These are phyloP conservation scores for Rhizopogon salebrosus DNA, from an alignment of 768 basidiomycete species.

Conservation along the genomic window DNA sequence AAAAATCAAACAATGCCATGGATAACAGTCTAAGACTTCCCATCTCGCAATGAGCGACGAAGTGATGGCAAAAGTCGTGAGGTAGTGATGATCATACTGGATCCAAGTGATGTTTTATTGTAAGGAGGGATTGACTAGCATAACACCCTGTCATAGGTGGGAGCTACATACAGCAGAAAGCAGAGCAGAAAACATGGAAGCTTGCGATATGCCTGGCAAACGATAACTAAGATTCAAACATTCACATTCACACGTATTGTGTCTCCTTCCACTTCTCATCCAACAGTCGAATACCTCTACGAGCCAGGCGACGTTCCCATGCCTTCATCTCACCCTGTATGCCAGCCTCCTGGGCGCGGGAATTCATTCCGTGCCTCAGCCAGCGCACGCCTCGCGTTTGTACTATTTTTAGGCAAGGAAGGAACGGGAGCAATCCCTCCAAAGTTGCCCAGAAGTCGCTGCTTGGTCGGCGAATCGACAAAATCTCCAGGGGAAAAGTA, in stretches of 20 bases:
- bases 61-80: neutral
- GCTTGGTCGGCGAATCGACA: constrained; percentile 74
- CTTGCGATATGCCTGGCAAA: neutral
- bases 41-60: too few relatives aligned
- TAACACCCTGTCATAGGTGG: neutral
- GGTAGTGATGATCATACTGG: too few relatives aligned
- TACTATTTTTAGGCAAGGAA: constrained; percentile 54
- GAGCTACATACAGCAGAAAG: neutral
- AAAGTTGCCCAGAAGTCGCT: constrained; percentile 52
- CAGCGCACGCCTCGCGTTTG: constrained; percentile 67
- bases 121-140: too few relatives aligned
- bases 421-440: constrained; percentile 46
- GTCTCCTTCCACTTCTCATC: constrained; percentile 69
- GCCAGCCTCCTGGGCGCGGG: constrained; percentile 64
- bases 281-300: constrained; percentile 55
- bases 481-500: constrained; percentile 43
- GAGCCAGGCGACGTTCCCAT: constrained; percentile 60
- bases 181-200: neutral
- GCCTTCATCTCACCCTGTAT: constrained; percentile 77
- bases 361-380: constrained; percentile 62
- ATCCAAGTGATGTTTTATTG: too few relatives aligned
- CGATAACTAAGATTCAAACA: neutral
- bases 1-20: too few relatives aligned
- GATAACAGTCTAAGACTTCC: too few relatives aligned
- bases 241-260: constrained; percentile 8